These are phyloP conservation scores for Xylaria longipes DNA, from an alignment of 495 filamentous ascomycete genomes.

Conservation along the genomic window DNA sequence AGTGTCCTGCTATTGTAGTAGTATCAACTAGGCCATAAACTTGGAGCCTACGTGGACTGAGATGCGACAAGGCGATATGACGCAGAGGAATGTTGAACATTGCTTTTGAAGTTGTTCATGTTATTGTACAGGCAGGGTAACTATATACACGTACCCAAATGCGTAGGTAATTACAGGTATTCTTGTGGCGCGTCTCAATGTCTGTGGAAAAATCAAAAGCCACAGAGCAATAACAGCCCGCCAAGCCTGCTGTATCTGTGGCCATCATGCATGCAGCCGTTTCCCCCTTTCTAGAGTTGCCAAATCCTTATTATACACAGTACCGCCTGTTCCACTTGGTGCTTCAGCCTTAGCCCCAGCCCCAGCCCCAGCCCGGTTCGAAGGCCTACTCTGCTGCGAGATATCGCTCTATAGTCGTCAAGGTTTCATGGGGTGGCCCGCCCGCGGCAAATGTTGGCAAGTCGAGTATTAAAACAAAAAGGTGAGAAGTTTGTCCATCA, in stretches of 20 bases:
- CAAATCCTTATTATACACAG: constrained; percentile 40
- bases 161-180: constrained; percentile 34
- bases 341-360: constrained; percentile 9
- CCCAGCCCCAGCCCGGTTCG: constrained; percentile 11
- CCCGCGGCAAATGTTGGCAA: constrained; percentile 26
- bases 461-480: constrained; percentile 35
- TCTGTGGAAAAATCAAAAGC: constrained; percentile 28
- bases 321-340: constrained; percentile 31
- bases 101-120: constrained; percentile 16
- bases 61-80: neutral
- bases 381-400: constrained; percentile 25
- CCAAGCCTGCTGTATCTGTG: constrained; percentile 31
- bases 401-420: constrained; percentile 37
- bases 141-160: constrained; percentile 39
- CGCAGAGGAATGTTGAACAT: neutral
- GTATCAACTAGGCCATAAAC: neutral
- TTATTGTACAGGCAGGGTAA: constrained; percentile 37
- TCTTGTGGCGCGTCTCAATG: constrained; percentile 27
- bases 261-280: constrained; percentile 34
- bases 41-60: neutral
- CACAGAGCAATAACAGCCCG: constrained; percentile 21
- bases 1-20: neutral
- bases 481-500: constrained; percentile 22
- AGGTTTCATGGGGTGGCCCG: constrained; percentile 33
- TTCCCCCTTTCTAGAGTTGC: constrained; percentile 34